A percentile compares a stretch with the other conserved stretches of the same genome.
These are phyloP conservation scores for Dillenia turbinata DNA, from an alignment of 164 flowering plant genomes.

Conservation along the genomic window DNA sequence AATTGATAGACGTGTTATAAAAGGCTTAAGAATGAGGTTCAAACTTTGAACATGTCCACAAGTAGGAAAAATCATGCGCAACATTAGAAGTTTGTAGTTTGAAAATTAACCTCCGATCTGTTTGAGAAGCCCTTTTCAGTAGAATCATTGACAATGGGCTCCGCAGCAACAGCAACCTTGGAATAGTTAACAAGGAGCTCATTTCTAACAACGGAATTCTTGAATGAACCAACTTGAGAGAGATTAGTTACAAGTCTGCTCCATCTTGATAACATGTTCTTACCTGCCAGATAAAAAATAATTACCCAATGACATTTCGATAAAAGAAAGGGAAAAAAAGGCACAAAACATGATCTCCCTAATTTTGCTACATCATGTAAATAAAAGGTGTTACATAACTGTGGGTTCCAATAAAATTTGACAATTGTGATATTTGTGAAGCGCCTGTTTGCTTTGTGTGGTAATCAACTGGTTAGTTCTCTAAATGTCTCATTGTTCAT, in stretches of 20 bases:
- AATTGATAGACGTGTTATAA: background rate
- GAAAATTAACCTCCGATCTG: constrained; percentile 15
- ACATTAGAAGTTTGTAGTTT: background rate
- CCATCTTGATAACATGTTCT: constrained; percentile 45
- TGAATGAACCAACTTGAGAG: constrained; percentile 10
- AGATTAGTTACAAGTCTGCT: constrained; percentile 27
- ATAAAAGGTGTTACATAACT: too few species aligned
- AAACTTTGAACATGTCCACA: background rate
- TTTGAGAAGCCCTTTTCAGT: constrained; percentile 11
- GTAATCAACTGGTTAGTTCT: too few species aligned
- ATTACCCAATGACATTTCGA: too few species aligned
- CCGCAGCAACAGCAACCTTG: constrained; percentile 31
- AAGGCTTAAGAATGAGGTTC: too few species aligned
- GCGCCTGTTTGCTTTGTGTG: too few species aligned
- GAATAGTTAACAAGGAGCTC: constrained; percentile 18
- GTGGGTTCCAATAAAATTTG: too few species aligned
- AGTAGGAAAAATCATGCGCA: background rate
- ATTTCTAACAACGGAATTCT: constrained; percentile 10
- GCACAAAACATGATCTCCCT: too few species aligned
- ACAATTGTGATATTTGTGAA: too few species aligned
- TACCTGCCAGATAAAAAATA: too few species aligned
- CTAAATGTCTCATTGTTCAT: too few species aligned
- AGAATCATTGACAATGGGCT: constrained; percentile 8
- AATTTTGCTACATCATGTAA: too few species aligned
- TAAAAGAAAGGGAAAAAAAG: too few species aligned